These are phyloP conservation scores for Chaetothyriales sp. DNA, from an alignment of 2,329 filamentous ascomycete species.

Conservation along the genomic window DNA sequence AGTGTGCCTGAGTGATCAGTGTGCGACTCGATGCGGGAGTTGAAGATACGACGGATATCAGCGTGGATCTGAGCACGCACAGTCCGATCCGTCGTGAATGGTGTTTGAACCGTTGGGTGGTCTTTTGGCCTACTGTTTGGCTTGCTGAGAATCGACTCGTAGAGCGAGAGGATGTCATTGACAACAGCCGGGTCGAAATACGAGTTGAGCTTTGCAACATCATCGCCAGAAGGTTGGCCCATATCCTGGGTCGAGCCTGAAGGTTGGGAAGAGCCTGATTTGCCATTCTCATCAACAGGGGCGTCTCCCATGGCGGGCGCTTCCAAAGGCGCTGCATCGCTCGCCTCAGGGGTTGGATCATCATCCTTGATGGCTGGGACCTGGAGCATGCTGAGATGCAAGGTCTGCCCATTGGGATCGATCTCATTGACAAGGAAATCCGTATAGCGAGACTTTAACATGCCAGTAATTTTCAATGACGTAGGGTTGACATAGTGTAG, in stretches of 20 bases:
- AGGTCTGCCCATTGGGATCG: constrained; percentile 55
- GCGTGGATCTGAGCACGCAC: constrained; percentile 51
- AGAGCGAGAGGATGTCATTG: constrained; percentile 40
- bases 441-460: constrained; percentile 66
- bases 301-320: background rate
- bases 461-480: constrained; percentile 47
- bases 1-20: constrained; percentile 56
- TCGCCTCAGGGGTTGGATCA: constrained; percentile 1
- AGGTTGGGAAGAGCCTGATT: too few species aligned
- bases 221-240: constrained; percentile 30
- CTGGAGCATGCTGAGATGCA: constrained; percentile 45
- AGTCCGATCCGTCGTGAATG: constrained; percentile 45
- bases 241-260: background rate
- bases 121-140: constrained; percentile 44
- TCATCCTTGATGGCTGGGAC: background rate
- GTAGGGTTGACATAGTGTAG: constrained; percentile 46
- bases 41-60: constrained; percentile 63
- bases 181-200: constrained; percentile 14
- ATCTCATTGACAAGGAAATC: constrained; percentile 93
- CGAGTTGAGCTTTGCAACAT: constrained; percentile 28
- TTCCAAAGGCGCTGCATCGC: background rate
- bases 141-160: constrained; percentile 39
- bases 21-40: constrained; percentile 60
- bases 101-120: constrained; percentile 38
- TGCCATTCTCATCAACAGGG: too few species aligned